Base-by-base conservation (phyloP, 2,329 filamentous ascomycete species). In the Ceratocystis colombiana region DNA sequence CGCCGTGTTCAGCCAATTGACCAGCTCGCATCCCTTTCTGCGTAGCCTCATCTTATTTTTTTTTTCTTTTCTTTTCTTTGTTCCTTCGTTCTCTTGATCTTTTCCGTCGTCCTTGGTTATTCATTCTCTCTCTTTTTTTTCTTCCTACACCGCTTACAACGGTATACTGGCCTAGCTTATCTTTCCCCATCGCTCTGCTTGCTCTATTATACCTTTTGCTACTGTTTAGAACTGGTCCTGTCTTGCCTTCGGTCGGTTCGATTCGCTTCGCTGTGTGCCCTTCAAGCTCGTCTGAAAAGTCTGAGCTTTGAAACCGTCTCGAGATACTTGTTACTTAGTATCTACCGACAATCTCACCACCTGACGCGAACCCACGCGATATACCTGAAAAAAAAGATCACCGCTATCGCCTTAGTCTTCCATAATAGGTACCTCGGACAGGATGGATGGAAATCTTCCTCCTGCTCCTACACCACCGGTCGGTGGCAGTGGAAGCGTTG, bases 381-480 rank as follows among this genome's bases (percentile, higher is more conserved):
- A 59, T 59, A 59, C 62, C 15, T 22, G 10, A 12, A 62, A 22
- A 20, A 28, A 25, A 17, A 22, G 48, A 41, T 4, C 33, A 37
- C 33, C 33, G 10, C 33, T 37, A 8, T 15, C 12, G 37, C 37
- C 37, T 12, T 41, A 41, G 12, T 10, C 37, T 4, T 41, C 37
- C 37, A 5, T 15, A 41, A 5, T 15, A 41, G 64, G 64, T 53
- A 63, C 30, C 41, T 48, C 50, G 53, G 45, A 48, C 67, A 64
- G 67, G 67, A 68, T 68, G 64, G 67, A 68, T 66, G 67, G 67
- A 68, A 68, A 77, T 71, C 75, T 82, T 70, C 79, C 79, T 64
- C 77, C 80, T 68, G 81, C 82, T 67, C 80, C 80, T 67, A 81
- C 79, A 72, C 77, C 77, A 69, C 77, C 77, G 64, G 74, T 76